Evolutionary conservation across 1,139 yeast species (phyloP).

Genomic region (Hemisphaericaspora xylofermentans): DNA sequence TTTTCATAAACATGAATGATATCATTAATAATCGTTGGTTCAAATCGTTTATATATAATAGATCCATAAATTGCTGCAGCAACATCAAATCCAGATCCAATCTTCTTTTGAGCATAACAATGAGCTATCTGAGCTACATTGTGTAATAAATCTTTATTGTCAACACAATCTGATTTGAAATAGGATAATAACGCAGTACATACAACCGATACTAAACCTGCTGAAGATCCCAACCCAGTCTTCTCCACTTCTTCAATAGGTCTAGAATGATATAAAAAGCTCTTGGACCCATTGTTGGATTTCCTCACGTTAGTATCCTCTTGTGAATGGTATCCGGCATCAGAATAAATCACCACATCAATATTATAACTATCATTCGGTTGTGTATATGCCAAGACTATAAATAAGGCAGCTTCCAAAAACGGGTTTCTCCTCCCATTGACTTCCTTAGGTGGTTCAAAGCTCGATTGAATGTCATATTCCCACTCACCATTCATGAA

Average conservation of each 20-base stretch:
- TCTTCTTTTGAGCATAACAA: conserved; percentile 89
- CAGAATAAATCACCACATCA: conserved; percentile 69
- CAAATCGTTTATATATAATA: conserved; percentile 73
- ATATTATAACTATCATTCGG: conserved; percentile 34
- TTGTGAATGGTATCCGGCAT: conserved; percentile 87
- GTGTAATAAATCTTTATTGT: conserved; percentile 51
- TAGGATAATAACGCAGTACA: conserved; percentile 64
- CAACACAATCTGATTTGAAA: conserved; percentile 26
- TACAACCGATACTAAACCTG: conserved; percentile 84
- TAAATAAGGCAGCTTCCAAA: conserved; percentile 58
- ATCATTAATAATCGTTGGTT: conserved; percentile 49
- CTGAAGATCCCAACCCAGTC: conserved; percentile 95
- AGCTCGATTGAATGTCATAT: conserved; percentile 34
- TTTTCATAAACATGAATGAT: conserved; percentile 24
- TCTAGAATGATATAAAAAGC: conserved; percentile 59
- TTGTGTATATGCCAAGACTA: conserved; percentile 52
- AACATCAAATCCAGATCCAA: conserved; percentile 96
- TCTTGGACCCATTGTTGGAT: conserved; percentile 33
- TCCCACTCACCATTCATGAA: conserved; percentile 71
- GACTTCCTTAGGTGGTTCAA: conserved; percentile 20
- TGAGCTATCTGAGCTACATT: conserved; percentile 87
- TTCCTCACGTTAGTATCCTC: conserved; percentile 35
- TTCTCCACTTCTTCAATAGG: conserved; percentile 77
- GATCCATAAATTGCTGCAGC: conserved; percentile 95
- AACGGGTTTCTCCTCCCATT: conserved; percentile 63